These are phyloP conservation scores for Exophiala dermatitidis DNA, from an alignment of 2,329 filamentous ascomycete species.

Conservation along the genomic window DNA sequence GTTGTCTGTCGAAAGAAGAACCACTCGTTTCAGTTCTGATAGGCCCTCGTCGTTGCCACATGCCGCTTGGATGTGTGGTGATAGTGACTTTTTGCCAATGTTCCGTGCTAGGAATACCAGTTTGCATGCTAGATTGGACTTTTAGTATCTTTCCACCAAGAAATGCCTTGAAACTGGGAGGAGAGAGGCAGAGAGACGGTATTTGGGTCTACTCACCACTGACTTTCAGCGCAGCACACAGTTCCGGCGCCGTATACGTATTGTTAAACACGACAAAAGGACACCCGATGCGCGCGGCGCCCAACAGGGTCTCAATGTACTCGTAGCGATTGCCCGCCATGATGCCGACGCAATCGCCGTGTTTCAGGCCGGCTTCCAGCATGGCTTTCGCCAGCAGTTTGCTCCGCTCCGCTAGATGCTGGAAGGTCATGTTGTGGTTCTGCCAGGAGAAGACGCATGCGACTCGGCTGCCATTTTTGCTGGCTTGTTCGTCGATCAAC, in stretches of 20 bases:
- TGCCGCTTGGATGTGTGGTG: conserved; percentile 21
- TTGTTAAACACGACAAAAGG: conserved; percentile 32
- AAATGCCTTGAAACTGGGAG: not conserved
- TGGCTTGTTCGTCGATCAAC: conserved; percentile 38
- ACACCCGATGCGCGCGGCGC: conserved; percentile 31
- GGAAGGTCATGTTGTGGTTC: conserved; percentile 60
- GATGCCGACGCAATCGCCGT: conserved; percentile 17
- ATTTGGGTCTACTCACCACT: conserved; percentile 6
- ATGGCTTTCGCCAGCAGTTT: conserved; percentile 15
- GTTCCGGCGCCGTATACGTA: conserved; percentile 28
- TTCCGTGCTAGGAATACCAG: conserved; percentile 27
- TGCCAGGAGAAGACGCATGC: conserved; percentile 41
- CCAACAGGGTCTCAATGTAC: conserved; percentile 26
- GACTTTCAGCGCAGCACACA: conserved; percentile 6
- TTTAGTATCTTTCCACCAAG: not conserved
- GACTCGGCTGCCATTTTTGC: conserved; percentile 37
- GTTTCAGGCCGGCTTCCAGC: conserved; percentile 11
- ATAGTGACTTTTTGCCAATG: conserved; percentile 24
- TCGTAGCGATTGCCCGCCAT: conserved; percentile 21
- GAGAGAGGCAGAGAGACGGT: not conserved
- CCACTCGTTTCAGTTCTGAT: conserved; percentile 67
- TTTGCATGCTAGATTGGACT: conserved; percentile 22
- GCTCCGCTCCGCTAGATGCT: conserved; percentile 54
- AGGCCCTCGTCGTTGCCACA: conserved; percentile 49
- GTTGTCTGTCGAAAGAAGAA: conserved; percentile 50